Percentiles rank a stretch among this genome's conserved stretches.
phyloP scores from a whole-genome alignment of 352 stramenopile species.

The Pilasporangium apinafurcum region DNA sequence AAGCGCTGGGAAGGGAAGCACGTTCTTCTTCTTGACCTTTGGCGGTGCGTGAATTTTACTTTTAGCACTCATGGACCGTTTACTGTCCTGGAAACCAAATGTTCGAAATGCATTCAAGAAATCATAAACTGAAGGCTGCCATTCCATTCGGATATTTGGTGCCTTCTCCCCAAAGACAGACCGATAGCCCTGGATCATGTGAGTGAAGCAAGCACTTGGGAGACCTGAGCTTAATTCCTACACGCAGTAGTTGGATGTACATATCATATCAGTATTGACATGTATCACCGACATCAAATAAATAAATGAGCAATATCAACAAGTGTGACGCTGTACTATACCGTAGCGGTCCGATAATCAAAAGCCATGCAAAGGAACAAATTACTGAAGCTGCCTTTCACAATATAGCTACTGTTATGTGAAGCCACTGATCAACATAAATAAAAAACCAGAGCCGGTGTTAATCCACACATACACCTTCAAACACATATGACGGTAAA shows the following conservation, averaged over 20 bases:
- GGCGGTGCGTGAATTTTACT: slow-evolving; percentile 57
- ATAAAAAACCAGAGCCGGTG: not conserved
- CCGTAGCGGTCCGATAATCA: not conserved
- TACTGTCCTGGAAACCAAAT: slow-evolving; percentile 80
- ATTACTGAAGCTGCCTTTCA: slow-evolving; percentile 68
- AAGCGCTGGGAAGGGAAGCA: slow-evolving; percentile 52
- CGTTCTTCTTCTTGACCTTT: slow-evolving; percentile 11
- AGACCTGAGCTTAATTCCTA: slow-evolving; percentile 43
- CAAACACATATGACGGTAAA: not conserved
- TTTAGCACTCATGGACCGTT: slow-evolving; percentile 76
- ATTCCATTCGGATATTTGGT: slow-evolving; percentile 51
- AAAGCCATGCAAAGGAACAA: slow-evolving; percentile 37
- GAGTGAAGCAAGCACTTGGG: slow-evolving; percentile 37
- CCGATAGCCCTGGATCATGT: slow-evolving; percentile 45
- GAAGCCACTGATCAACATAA: slow-evolving; percentile 48
- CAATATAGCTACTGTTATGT: slow-evolving; percentile 59
- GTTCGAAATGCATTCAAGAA: slow-evolving; percentile 71
- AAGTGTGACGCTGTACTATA: too few relatives aligned
- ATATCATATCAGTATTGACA: not conserved
- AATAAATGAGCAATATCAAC: not conserved
- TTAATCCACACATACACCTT: slow-evolving; percentile 1
- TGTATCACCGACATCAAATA: too few relatives aligned
- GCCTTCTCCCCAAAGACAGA: slow-evolving; percentile 19
- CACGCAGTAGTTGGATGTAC: too few relatives aligned
- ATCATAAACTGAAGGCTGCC: slow-evolving; percentile 64